phyloP scores from a whole-genome alignment of 2,329 filamentous ascomycete genomes.

The Neofusicoccum parvum region DNA sequence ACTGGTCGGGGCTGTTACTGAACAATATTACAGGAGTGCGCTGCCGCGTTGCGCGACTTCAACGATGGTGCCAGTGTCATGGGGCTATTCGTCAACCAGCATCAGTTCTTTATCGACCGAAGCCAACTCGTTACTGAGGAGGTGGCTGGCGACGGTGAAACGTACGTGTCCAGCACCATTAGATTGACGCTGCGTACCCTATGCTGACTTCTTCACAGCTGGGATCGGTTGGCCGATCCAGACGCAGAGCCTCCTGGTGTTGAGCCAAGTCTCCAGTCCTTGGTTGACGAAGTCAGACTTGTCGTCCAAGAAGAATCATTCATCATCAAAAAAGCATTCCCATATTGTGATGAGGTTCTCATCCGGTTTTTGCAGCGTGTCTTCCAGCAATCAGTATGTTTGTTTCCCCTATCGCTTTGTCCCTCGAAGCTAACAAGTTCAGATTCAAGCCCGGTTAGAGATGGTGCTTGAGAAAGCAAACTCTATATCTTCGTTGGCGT shows the following conservation, averaged over 20 bases:
- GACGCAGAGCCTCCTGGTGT: conserved; percentile 90
- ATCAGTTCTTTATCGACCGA: conserved; percentile 97
- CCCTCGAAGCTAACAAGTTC: neutral
- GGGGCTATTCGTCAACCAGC: conserved; percentile 95
- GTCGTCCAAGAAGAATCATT: conserved; percentile 97
- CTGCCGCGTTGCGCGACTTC: conserved; percentile 91
- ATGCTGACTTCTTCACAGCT: conserved; percentile 51
- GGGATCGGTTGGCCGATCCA: conserved; percentile 92
- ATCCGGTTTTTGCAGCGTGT: conserved; percentile 92
- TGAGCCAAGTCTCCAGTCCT: conserved; percentile 86
- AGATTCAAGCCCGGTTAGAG: conserved; percentile 88
- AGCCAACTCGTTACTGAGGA: conserved; percentile 91
- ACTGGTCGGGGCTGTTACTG: neutral
- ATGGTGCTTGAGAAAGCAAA: conserved; percentile 95
- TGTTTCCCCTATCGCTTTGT: neutral
- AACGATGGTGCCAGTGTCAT: conserved; percentile 95
- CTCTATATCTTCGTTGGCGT: conserved; percentile 87
- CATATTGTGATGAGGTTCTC: conserved; percentile 92
- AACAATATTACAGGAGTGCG: conserved; percentile 65
- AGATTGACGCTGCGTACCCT: too few relatives aligned
- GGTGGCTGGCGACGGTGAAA: conserved; percentile 69
- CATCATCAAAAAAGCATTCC: conserved; percentile 95
- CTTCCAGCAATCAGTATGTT: conserved; percentile 78
- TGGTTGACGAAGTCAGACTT: conserved; percentile 91
- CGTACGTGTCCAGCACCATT: conserved; percentile 27